Evolutionary conservation across 208 protist genomes (phyloP).

Genomic region (Blechomonas ayalai): DNA sequence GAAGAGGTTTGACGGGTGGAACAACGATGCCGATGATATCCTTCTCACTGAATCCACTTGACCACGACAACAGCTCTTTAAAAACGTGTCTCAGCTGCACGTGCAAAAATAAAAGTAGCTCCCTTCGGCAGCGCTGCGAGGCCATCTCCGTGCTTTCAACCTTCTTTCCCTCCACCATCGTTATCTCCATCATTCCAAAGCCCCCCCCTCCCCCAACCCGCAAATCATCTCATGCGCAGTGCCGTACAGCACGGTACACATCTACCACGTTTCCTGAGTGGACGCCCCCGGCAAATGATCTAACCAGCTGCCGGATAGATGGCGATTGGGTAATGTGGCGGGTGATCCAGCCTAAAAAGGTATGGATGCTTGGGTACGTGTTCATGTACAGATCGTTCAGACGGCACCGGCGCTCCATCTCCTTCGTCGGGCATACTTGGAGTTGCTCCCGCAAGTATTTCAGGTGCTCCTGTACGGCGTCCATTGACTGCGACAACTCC

Average conservation of each 20-base stretch:
- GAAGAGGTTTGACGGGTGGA: too few species aligned
- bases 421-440: slow-evolving; percentile 39
- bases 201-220: too few species aligned
- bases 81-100: too few species aligned
- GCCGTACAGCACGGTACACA: slow-evolving; percentile 44
- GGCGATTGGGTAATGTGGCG: slow-evolving; percentile 10
- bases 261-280: slow-evolving; percentile 60
- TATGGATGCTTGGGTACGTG: slow-evolving; percentile 58
- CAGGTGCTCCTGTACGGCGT: slow-evolving; percentile 44
- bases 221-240: slow-evolving; percentile 17
- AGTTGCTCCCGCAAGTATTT: slow-evolving; percentile 27
- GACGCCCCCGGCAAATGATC: slow-evolving; percentile 19
- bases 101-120: too few species aligned
- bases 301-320: slow-evolving; percentile 22
- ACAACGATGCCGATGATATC: too few species aligned
- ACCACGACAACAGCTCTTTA: too few species aligned
- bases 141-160: too few species aligned
- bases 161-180: too few species aligned
- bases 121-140: too few species aligned
- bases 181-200: too few species aligned
- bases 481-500: slow-evolving; percentile 37
- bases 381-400: slow-evolving; percentile 68
- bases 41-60: too few species aligned
- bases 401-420: slow-evolving; percentile 30
- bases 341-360: slow-evolving; percentile 50